Conservation (phyloP, 805 yeast species). For the Hanseniaspora nectarophila region DNA sequence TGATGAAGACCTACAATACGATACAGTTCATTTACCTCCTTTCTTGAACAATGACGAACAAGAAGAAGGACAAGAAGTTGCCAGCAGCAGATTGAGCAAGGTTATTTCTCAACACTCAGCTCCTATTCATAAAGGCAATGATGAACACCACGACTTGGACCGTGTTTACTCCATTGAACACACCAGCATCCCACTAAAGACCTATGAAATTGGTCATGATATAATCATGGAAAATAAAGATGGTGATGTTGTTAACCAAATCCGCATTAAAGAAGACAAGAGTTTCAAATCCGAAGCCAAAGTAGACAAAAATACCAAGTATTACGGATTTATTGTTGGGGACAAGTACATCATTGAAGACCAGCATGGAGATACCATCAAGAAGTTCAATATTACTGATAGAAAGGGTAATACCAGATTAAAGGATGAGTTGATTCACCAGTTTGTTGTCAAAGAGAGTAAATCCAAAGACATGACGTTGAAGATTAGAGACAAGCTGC, state of each 20-base stretch:
- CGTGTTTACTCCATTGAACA: constrained; percentile 20
- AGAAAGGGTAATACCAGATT: neutral
- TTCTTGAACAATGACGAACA: constrained; percentile 3
- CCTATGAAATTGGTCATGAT: constrained; percentile 57
- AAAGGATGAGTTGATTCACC: neutral
- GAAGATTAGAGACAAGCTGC: neutral
- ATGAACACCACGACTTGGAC: constrained; percentile 14
- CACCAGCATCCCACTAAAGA: constrained; percentile 28
- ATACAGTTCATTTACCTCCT: constrained; percentile 13
- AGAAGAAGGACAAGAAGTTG: neutral
- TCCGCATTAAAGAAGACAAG: constrained; percentile 20
- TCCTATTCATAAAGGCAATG: constrained; percentile 19
- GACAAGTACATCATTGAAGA: constrained; percentile 74
- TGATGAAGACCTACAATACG: constrained; percentile 13
- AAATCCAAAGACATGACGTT: neutral
- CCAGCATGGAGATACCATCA: constrained; percentile 80
- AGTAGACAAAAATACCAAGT: constrained; percentile 20
- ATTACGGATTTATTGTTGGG: constrained; percentile 67
- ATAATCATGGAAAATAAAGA: constrained; percentile 68
- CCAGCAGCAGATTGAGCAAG: too few relatives aligned
- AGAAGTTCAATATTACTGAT: constrained; percentile 65
- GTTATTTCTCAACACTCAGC: too few relatives aligned
- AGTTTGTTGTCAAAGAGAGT: constrained; percentile 9
- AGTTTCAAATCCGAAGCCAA: neutral
- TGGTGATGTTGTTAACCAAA: constrained; percentile 65